Base-by-base conservation (phyloP, 106 monocot genomes). In the Acorus calamus region DNA sequence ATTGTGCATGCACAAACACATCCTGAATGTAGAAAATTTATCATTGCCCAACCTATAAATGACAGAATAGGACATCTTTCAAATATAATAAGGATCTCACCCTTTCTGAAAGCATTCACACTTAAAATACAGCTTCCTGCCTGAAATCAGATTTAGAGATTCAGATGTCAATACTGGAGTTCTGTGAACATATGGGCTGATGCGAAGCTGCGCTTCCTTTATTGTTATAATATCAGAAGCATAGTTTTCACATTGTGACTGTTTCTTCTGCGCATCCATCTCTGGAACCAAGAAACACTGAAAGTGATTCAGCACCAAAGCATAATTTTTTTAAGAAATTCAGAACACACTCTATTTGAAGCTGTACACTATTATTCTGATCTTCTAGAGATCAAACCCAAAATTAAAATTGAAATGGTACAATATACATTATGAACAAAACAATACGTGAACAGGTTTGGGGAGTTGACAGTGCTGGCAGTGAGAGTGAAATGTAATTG, bases 81-180 rank as follows among this genome's bases (percentile, higher is more conserved):
- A 61, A 52, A 0, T 11, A 7, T 59, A 9, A 47, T 68, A 46
- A 51, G 11, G 7, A 4, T 53, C 82, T 83, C 56, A 94, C 94
- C 84, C 94, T 59, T 94, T 94, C 64, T 94, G 94, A 61, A 90
- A 94, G 69, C 86, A 94, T 74, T 94, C 94, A 52, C 86, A 84
- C 57, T 94, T 94, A 59, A 94, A 94, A 67, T 76, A 94, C 55
- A 94, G 66, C 9, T 68, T 71, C 63, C 72, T 86, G 11, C 77
- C 82, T 4, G 80, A 73, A 61, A 87, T 44, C 50, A 63, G 60
- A 75, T 94, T 72, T 47, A 94, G 69, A 6, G 76, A 76, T 57
- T 57, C 58, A 14, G 94, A 90, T 13, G 94, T 65, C 47, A 90
- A 68, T 44, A 90, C 87, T 11, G 94, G 87, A 62, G 94, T 94